phyloP scores from a whole-genome alignment of 1,284 basidiomycete genomes.

The Somion occarium region DNA sequence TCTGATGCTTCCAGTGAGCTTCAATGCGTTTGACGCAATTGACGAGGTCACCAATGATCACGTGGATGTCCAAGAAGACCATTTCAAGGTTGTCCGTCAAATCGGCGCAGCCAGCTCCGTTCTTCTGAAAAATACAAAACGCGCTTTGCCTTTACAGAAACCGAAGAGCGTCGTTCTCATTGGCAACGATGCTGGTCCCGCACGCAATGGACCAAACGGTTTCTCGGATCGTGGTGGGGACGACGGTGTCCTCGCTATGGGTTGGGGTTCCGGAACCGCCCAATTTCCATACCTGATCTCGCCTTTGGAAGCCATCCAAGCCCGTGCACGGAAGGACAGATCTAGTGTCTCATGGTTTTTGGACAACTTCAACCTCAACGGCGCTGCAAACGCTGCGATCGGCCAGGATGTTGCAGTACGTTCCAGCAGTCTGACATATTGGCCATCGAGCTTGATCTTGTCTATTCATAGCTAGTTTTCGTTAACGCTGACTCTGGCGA shows the following conservation, averaged over 20 bases:
- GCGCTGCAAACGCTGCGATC: conserved; percentile 46
- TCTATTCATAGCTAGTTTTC: conserved; percentile 51
- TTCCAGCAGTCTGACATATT: background rate
- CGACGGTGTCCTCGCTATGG: conserved; percentile 76
- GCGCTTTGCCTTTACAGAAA: conserved; percentile 62
- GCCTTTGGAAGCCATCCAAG: conserved; percentile 71
- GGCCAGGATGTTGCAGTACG: conserved; percentile 48
- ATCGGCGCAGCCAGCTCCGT: conserved; percentile 76
- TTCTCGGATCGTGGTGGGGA: conserved; percentile 61
- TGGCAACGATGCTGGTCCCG: conserved; percentile 67
- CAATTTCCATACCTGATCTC: conserved; percentile 61
- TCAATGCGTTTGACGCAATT: conserved; percentile 53
- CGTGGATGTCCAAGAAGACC: conserved; percentile 76
- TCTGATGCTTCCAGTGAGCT: conserved; percentile 34
- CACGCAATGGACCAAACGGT: conserved; percentile 66
- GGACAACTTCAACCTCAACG: conserved; percentile 57
- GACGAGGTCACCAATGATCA: conserved; percentile 55
- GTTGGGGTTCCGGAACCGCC: conserved; percentile 59
- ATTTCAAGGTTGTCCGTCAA: conserved; percentile 64
- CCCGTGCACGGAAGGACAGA: conserved; percentile 53
- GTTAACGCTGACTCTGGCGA: conserved; percentile 75
- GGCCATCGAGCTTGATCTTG: background rate
- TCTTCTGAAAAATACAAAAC: conserved; percentile 74
- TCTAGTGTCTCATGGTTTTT: conserved; percentile 54
- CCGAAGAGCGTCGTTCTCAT: conserved; percentile 57